phyloP scores from a whole-genome alignment of 345 rosid species.

The Trapa incisa region DNA sequence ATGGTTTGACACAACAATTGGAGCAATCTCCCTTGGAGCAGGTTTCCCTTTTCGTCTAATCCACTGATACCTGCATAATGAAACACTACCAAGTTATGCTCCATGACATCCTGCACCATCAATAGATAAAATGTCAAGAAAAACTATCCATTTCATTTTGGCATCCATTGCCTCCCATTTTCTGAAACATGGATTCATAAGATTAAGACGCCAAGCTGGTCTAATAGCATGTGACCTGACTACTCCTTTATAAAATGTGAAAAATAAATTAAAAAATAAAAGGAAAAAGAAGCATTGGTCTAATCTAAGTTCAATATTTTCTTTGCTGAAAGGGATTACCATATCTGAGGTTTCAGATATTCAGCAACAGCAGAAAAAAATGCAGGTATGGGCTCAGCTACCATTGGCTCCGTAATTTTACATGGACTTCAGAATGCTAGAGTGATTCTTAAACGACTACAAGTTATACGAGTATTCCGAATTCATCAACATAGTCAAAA shows the following conservation, averaged over 20 bases:
- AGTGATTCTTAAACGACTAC: neutral
- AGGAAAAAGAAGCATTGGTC: too few species aligned
- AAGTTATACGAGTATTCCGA: neutral
- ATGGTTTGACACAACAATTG: slow-evolving; percentile 87
- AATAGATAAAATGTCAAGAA: neutral
- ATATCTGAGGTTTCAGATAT: neutral
- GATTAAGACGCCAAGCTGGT: neutral
- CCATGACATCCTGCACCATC: neutral
- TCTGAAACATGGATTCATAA: neutral
- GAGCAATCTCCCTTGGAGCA: slow-evolving; percentile 75
- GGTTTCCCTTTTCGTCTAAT: slow-evolving; percentile 83
- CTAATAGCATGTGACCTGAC: neutral
- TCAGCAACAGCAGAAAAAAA: neutral
- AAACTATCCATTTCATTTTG: neutral
- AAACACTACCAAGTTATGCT: neutral
- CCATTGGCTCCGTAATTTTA: neutral
- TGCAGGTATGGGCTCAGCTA: neutral
- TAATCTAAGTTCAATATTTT: neutral
- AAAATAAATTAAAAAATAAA: too few species aligned
- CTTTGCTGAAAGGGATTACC: neutral
- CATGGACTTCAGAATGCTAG: neutral
- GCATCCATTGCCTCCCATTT: neutral
- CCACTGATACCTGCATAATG: slow-evolving; percentile 75
- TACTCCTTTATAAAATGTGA: too few species aligned
- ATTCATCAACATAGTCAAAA: neutral